Evolutionary conservation across 2,329 filamentous ascomycete genomes (phyloP), one percentile per base, ranked within the genome.

Genomic region (Talaromyces funiculosus): DNA sequence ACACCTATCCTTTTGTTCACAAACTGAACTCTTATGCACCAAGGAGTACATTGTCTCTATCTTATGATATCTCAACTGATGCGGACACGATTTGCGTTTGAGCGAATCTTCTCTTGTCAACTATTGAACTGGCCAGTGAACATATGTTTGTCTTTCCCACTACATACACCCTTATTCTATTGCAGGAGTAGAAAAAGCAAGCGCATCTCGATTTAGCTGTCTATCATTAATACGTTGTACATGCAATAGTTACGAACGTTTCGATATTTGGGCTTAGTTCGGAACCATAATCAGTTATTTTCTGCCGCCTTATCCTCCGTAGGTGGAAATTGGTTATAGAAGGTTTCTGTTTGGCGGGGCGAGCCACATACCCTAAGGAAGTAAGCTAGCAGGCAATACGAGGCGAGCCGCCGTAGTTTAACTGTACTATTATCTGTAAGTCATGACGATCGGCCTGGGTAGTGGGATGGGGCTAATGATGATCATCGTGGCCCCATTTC

Each of bases 21-120:
- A 57, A 20, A 20, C 33, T 45, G 37, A 29, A 54, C 16, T 35
- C 29, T 22, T n/a, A 51, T 35, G 14, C 29, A 16, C 35, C 35
- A 38, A 40, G 60, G 59, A 62, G 57, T 64, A 62, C 61, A 35
- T 20, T 22, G 8, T 35, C 35, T 14, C 29, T n/a, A n/a, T 53
- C 16, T 40, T 54, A 18, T 40, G 51, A 54, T 54, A 54, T 54
- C n/a, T 54, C 51, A 38, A 22, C 35, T 37, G 51, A 54, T 54
- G 51, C 51, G 33, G 51, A 54, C 33, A 40, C 31, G 35, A 54
- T 20, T 38, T 54, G 33, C 51, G 16, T 54, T 51, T 26, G 51
- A n/a, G 51, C 40, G 35, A 26, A 24, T 40, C 12, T 37, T 38
- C 51, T 12, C 4, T 6, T 54, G 29, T 38, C 40, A 40, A 18